Percentiles rank a stretch among this genome's conserved stretches.
These are phyloP conservation scores for Vanderwaltozyma yarrowii DNA, from an alignment of 805 yeast genomes.

Conservation along the genomic window DNA sequence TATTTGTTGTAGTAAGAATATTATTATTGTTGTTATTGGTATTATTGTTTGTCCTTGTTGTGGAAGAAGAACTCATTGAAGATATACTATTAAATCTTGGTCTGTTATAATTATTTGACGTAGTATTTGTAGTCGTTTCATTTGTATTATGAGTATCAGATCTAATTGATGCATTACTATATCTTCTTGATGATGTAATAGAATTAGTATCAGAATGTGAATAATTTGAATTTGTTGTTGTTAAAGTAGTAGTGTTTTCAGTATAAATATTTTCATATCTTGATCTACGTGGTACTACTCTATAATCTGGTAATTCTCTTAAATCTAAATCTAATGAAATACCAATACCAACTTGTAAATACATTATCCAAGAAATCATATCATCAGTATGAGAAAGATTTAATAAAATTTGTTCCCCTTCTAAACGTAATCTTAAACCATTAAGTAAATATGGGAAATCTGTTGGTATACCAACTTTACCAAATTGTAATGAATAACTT, in stretches of 20 bases:
- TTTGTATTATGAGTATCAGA: not conserved
- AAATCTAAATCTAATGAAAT: conserved; percentile 65
- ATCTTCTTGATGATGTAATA: not conserved
- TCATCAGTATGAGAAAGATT: conserved; percentile 53
- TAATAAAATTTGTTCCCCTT: conserved; percentile 70
- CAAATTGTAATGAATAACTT: conserved; percentile 75
- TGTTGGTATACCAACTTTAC: conserved; percentile 72
- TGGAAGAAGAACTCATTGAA: not conserved
- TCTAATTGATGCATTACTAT: not conserved
- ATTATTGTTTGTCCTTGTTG: not conserved
- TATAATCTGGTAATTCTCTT: conserved; percentile 63
- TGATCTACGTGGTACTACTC: conserved; percentile 73
- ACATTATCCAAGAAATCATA: conserved; percentile 71
- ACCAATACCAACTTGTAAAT: conserved; percentile 64
- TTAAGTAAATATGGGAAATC: conserved; percentile 68
- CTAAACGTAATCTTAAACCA: conserved; percentile 68
- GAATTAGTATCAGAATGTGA: not conserved
- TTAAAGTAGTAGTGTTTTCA: not conserved
- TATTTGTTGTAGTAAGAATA: too few relatives aligned
- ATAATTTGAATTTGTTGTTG: not conserved
- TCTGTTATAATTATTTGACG: not conserved
- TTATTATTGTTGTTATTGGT: not conserved
- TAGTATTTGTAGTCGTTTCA: not conserved
- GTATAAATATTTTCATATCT: conserved; percentile 20
- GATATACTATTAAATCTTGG: not conserved